Evolutionary conservation across 148 eudicot genomes (phyloP).

Genomic region (Rhododendron ovatum): DNA sequence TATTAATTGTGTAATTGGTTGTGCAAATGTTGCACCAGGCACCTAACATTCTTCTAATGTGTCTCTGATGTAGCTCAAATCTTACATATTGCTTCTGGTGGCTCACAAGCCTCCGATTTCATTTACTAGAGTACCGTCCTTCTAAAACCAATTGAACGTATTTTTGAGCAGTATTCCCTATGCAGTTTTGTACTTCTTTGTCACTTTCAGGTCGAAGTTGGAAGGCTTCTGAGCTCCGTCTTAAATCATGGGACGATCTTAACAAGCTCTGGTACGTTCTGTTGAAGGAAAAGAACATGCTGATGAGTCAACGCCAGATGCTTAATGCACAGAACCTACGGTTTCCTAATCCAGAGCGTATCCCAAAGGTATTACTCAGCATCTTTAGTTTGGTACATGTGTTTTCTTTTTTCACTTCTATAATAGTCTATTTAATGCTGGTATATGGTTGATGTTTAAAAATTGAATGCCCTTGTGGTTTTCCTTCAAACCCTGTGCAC

Average conservation of each 20-base stretch:
- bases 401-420: neutral
- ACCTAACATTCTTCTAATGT: neutral
- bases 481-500: neutral
- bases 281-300: constrained; percentile 86
- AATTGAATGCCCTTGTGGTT: neutral
- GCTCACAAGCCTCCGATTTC: neutral
- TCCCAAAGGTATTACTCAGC: constrained; percentile 55
- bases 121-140: neutral
- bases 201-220: constrained; percentile 66
- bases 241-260: constrained; percentile 94
- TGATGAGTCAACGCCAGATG: constrained; percentile 94
- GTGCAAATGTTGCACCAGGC: neutral
- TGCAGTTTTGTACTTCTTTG: neutral
- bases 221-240: constrained; percentile 90
- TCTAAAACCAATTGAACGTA: neutral
- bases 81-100: neutral
- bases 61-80: neutral
- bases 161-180: neutral
- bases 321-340: constrained; percentile 77
- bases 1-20: neutral
- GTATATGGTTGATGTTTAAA: neutral
- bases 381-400: neutral
- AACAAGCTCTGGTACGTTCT: constrained; percentile 89
- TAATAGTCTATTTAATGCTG: neutral
- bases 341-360: constrained; percentile 83